Conservation (phyloP, 257 asterid genomes). For the Scutellaria minor region DNA sequence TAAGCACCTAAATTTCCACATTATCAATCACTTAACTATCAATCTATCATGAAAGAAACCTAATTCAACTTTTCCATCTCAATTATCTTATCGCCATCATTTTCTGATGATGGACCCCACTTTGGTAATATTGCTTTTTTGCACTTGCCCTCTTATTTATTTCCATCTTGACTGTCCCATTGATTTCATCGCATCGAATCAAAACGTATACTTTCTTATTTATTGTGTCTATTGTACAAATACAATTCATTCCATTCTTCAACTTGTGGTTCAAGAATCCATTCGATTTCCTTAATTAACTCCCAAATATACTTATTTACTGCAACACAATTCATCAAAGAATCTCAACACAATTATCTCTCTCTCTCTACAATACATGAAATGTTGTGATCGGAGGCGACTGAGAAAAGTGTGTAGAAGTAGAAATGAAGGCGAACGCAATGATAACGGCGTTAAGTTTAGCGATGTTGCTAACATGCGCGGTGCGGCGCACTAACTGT, state of each 20-base stretch:
- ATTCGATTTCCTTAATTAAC: constrained; percentile 14
- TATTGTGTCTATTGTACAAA: not conserved
- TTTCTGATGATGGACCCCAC: constrained; percentile 15
- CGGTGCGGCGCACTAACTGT: constrained; percentile 43
- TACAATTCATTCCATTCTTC: constrained; percentile 35
- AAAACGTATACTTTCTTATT: not conserved
- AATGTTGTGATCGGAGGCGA: not conserved
- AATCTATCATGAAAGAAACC: not conserved
- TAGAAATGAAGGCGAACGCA: constrained; percentile 39
- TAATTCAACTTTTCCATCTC: constrained; percentile 30
- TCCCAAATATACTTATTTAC: constrained; percentile 26
- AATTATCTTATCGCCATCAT: constrained; percentile 17
- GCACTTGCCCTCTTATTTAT: not conserved
- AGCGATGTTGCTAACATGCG: constrained; percentile 45
- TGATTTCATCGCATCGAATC: not conserved
- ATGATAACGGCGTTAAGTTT: constrained; percentile 31
- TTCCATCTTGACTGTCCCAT: constrained; percentile 11
- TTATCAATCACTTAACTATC: constrained; percentile 29
- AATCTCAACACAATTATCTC: not conserved
- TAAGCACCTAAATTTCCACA: constrained; percentile 9
- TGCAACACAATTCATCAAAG: not conserved
- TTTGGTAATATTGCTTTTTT: not conserved
- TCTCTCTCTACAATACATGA: not conserved
- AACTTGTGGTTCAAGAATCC: constrained; percentile 6
- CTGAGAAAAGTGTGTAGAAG: not conserved